Percentiles rank a stretch among this genome's conserved stretches.
Conservation (phyloP, 169 alveolate species). For the Neospora caninum region DNA sequence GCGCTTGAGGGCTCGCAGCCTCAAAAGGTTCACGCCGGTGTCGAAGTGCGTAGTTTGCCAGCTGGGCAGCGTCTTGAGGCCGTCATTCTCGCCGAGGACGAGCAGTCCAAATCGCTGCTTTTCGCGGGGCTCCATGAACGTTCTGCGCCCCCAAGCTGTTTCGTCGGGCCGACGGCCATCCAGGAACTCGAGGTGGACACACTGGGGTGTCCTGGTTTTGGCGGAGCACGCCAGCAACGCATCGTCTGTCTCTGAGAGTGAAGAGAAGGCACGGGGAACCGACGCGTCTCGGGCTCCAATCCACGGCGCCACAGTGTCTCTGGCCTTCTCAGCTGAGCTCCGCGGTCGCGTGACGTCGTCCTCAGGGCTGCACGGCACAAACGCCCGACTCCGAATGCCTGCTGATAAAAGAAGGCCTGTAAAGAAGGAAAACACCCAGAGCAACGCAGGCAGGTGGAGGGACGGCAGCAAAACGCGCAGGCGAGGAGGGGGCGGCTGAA, state of each 20-base stretch:
- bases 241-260: neutral
- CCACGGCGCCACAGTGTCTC: neutral
- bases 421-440: neutral
- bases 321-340: neutral
- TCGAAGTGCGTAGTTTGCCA: conserved; percentile 21
- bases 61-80: conserved; percentile 4
- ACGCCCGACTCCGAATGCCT: conserved; percentile 21
- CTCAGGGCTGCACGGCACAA: conserved; percentile 6
- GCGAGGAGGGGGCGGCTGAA: too few relatives aligned
- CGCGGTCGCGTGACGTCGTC: neutral
- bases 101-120: neutral
- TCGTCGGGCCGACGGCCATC: neutral
- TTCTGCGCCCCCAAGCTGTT: neutral
- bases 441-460: too few relatives aligned
- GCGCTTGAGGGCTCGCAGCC: neutral
- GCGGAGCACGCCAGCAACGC: neutral
- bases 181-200: conserved; percentile 12
- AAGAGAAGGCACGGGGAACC: neutral
- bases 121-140: neutral
- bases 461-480: too few relatives aligned
- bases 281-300: neutral
- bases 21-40: conserved; percentile 21
- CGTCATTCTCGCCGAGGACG: conserved; percentile 26
- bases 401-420: neutral
- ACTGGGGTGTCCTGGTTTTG: conserved; percentile 7